phyloP scores from a whole-genome alignment of 345 rosid genomes.

The Trapa incisa region DNA sequence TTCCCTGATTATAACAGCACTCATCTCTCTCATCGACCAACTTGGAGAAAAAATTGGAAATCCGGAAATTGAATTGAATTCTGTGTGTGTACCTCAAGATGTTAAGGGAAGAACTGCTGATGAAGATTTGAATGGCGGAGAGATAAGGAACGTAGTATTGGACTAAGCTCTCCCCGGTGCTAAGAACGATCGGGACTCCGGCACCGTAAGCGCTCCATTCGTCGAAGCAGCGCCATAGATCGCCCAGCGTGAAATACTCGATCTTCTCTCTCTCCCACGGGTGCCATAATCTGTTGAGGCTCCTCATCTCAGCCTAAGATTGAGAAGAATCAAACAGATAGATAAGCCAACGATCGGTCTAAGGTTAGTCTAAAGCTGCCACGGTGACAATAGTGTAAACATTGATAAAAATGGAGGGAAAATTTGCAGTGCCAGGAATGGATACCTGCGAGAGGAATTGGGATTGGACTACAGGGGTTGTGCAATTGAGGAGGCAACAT shows the following conservation, averaged over 20 bases:
- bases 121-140: slow-evolving; percentile 42
- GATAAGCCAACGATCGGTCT: not conserved
- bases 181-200: slow-evolving; percentile 30
- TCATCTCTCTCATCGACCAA: not conserved
- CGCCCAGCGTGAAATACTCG: slow-evolving; percentile 30
- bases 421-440: not conserved
- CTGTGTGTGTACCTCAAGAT: slow-evolving; percentile 21
- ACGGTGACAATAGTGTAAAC: too few species aligned
- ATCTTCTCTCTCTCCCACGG: slow-evolving; percentile 42
- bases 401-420: not conserved
- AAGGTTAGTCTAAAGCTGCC: not conserved
- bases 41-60: not conserved
- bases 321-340: not conserved
- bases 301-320: slow-evolving; percentile 61
- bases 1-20: slow-evolving; percentile 34
- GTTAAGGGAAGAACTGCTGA: slow-evolving; percentile 30
- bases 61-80: not conserved
- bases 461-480: slow-evolving; percentile 67
- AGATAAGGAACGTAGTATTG: slow-evolving; percentile 49
- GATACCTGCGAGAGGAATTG: slow-evolving; percentile 77
- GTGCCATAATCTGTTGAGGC: slow-evolving; percentile 50
- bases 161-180: slow-evolving; percentile 28
- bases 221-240: slow-evolving; percentile 39
- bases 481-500: slow-evolving; percentile 71
- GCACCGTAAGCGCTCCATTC: slow-evolving; percentile 56